Evolutionary conservation across 495 filamentous ascomycete species (phyloP), one percentile per base, ranked within the genome.

Genomic region (Pseudoneurospora amorphoporcata): DNA sequence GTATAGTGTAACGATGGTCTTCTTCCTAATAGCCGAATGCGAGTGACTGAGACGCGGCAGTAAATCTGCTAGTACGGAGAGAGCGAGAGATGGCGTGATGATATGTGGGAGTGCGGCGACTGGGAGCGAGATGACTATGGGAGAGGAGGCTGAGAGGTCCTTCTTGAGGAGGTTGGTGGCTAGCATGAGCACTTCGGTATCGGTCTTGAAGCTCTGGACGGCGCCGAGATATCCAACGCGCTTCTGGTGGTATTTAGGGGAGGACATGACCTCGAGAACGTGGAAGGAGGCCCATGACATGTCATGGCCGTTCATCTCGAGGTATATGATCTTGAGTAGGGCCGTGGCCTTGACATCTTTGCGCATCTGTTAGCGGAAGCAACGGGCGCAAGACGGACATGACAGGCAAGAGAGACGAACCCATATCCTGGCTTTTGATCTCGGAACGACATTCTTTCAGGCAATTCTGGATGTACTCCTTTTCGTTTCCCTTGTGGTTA

Each of bases 231-330:
- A 99, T 37, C 94, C 95, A 53, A 97, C 93, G 73, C 95, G 84
- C 80, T 99, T 99, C 79, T 97, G 95, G 42, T 92, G 86, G 80
- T 97, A 97, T 81, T 97, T 98, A 17, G 90, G 81, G 7, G 92
- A 95, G 32, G 94, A 96, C 95, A 99, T 99, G 81, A 99, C 95
- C 82, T 99, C 95, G 40, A 99, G 90, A 14, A 98, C 95, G 80
- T 98, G 92, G 81, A 99, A 99, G 9, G 94, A 93, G 23, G 96
- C 95, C 95, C 95, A 99, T 0, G 95, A 98, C 95, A 99, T 99
- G 82, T 99, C 95, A 78, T 99, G 92, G 12, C 95, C 95, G 78
- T 97, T 94, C 95, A 99, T 99, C 80, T 99, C 95, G 73, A 99
- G 87, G 79, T 99, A 99, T 43, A 97, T 90, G 71, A 99, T 86